Evolutionary conservation across 331 rosid species (phyloP).

Genomic region (Quercus phellos): DNA sequence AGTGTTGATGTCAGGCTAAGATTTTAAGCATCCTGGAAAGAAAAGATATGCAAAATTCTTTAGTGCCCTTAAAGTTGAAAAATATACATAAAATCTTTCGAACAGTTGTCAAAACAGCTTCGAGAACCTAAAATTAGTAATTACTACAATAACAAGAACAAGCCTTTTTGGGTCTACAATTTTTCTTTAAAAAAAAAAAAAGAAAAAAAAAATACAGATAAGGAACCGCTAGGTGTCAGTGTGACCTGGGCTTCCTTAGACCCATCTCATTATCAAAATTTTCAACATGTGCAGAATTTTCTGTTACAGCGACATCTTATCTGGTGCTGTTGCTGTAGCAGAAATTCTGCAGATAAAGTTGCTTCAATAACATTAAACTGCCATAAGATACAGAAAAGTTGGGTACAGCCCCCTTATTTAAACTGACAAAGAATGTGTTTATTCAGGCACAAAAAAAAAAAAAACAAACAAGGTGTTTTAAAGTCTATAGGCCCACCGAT

Average conservation of each 20-base stretch:
- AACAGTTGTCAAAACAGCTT: background rate
- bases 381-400: background rate
- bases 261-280: background rate
- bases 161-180: no score
- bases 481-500: background rate
- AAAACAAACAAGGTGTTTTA: background rate
- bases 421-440: background rate
- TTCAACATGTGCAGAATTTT: background rate
- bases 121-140: background rate
- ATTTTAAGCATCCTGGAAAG: background rate
- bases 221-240: background rate
- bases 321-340: no score
- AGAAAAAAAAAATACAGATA: no score
- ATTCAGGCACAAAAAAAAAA: no score
- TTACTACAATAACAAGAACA: background rate
- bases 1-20: background rate
- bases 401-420: background rate
- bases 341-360: no score
- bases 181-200: background rate
- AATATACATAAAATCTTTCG: background rate
- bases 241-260: background rate
- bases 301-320: no score
- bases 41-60: background rate
- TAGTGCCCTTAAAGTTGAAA: background rate
- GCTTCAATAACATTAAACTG: background rate